phyloP scores from a whole-genome alignment of 495 filamentous ascomycete genomes.

The Trichoderma gamsii region DNA sequence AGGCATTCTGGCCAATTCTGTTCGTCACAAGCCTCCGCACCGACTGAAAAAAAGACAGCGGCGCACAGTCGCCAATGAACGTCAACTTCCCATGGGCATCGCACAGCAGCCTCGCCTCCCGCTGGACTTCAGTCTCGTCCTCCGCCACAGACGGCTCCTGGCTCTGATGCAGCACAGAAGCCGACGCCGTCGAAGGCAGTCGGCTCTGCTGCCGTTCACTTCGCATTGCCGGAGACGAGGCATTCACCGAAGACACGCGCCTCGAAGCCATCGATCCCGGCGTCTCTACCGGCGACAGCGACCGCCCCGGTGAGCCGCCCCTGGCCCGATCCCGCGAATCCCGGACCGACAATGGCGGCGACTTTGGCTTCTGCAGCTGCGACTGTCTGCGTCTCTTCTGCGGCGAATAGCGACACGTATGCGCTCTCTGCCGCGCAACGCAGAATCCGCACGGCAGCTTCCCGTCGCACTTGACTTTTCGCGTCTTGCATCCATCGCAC shows the following conservation, averaged over 20 bases:
- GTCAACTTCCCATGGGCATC: conserved; percentile 54
- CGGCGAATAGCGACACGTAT: conserved; percentile 26
- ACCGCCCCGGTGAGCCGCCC: neutral
- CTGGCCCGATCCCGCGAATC: conserved; percentile 4
- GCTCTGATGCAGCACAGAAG: neutral
- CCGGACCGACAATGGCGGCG: conserved; percentile 7
- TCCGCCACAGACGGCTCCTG: conserved; percentile 20
- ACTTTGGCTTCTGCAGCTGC: conserved; percentile 15
- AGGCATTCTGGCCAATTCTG: conserved; percentile 54
- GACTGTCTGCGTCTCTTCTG: conserved; percentile 21
- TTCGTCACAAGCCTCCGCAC: conserved; percentile 61
- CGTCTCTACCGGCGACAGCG: conserved; percentile 3
- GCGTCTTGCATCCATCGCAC: conserved; percentile 41
- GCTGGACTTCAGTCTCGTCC: conserved; percentile 40
- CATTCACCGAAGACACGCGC: neutral
- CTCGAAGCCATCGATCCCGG: neutral
- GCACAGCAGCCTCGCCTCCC: conserved; percentile 48
- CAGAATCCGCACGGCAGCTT: conserved; percentile 33
- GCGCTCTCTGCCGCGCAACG: conserved; percentile 22
- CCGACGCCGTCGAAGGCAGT: conserved; percentile 3
- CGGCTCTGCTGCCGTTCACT: neutral
- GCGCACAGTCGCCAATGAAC: conserved; percentile 65
- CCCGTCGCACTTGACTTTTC: conserved; percentile 40
- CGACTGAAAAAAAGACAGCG: conserved; percentile 61
- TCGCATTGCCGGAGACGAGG: neutral